phyloP scores from a whole-genome alignment of 2,329 filamentous ascomycete species.

The Ceratocystis destructans region DNA sequence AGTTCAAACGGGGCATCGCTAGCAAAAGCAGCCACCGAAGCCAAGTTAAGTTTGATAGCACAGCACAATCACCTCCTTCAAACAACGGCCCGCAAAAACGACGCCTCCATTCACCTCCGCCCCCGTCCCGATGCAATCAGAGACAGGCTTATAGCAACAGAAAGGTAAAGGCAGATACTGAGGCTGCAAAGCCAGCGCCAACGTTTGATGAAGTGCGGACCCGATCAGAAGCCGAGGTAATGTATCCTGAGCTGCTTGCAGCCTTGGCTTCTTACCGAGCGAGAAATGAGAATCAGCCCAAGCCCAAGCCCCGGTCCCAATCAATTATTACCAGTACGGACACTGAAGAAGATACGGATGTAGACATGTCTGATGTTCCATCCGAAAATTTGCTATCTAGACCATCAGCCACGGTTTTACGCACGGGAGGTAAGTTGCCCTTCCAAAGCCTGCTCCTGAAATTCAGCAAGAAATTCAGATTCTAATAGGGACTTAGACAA shows the following conservation, averaged over 20 bases:
- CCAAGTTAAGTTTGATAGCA: not conserved
- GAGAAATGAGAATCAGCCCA: not conserved
- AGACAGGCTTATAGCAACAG: not conserved
- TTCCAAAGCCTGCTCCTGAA: not conserved
- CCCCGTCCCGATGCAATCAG: not conserved
- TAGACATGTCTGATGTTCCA: not conserved
- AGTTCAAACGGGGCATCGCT: not conserved
- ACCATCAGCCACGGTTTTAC: not conserved
- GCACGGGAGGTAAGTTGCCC: not conserved
- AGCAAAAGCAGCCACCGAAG: not conserved
- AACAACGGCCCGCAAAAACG: not conserved
- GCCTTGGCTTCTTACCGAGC: not conserved
- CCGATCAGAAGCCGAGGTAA: not conserved
- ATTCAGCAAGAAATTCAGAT: not conserved
- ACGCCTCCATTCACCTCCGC: not conserved
- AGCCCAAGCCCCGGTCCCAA: not conserved
- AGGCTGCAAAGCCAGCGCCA: not conserved
- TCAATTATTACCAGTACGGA: not conserved
- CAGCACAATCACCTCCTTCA: not conserved
- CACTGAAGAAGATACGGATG: not conserved
- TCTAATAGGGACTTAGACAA: slow-evolving; percentile 4
- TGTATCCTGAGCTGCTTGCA: not conserved
- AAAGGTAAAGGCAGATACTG: not conserved
- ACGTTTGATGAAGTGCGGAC: not conserved
- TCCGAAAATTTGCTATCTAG: not conserved